Evolutionary conservation across 202 grass and related monocot species (phyloP).

Genomic region (Dendrocalamus latiflorus): DNA sequence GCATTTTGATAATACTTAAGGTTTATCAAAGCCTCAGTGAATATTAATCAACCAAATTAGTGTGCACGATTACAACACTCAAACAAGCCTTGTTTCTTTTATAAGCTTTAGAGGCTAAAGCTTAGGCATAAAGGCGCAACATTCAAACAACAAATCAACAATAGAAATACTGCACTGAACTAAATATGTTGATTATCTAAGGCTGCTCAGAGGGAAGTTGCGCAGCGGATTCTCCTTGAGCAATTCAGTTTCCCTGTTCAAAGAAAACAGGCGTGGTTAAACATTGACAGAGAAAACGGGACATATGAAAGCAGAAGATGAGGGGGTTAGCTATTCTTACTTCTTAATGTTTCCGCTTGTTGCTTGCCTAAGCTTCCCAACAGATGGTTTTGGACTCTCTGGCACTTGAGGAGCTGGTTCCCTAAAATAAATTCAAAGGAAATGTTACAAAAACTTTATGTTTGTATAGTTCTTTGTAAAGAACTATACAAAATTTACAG

Average conservation of each 20-base stretch:
- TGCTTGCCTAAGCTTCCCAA: slow-evolving; percentile 68
- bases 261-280: slow-evolving; percentile 16
- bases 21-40: not conserved
- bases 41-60: slow-evolving; percentile 13
- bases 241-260: slow-evolving; percentile 88
- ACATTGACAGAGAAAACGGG: slow-evolving; percentile 6
- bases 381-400: slow-evolving; percentile 62
- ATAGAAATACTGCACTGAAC: slow-evolving; percentile 2
- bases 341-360: slow-evolving; percentile 66
- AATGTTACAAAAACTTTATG: not conserved
- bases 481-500: not conserved
- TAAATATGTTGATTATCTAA: slow-evolving; percentile 56
- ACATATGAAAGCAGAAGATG: not conserved
- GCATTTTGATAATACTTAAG: not conserved
- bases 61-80: slow-evolving; percentile 15
- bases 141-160: slow-evolving; percentile 20
- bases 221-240: slow-evolving; percentile 80
- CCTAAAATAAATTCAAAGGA: slow-evolving; percentile 9
- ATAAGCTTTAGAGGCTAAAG: slow-evolving; percentile 76
- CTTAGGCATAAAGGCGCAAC: slow-evolving; percentile 27
- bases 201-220: slow-evolving; percentile 67
- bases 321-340: slow-evolving; percentile 43
- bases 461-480: not conserved
- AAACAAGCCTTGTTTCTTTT: slow-evolving; percentile 14
- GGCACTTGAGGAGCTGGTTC: slow-evolving; percentile 33